Evolutionary conservation across 2,329 filamentous ascomycete genomes (phyloP), one percentile per base, ranked within the genome.

Genomic region (Bipolaris gigantea): DNA sequence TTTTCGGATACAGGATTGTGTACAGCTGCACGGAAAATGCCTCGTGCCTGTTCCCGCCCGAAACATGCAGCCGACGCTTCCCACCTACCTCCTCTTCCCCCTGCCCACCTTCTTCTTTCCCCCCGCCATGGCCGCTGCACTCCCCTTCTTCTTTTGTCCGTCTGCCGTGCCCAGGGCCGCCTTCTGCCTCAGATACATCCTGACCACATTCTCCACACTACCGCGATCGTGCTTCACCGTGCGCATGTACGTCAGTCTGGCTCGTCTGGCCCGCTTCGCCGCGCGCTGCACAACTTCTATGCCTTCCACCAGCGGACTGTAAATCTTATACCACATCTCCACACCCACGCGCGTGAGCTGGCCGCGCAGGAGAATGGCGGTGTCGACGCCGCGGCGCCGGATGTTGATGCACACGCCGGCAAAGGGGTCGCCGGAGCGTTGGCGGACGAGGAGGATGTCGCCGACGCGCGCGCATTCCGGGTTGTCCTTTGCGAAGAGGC

Each of bases 281-380:
- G 85, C 83, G 66, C 93, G 82, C 84, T 96, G 90, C 75, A 97
- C 89, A 66, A 99, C 88, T 78, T 99, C 93, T 69, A 99, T 91
- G 60, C 90, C 90, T 72, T 89, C 86, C 30, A 97, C 88, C 71
- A 90, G 89, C 56, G 93, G 93, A 71, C 86, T 90, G 80, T 94
- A 97, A 55, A 97, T 82, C 81, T 99, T 99, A 77, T 89, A 92
- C 87, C 91, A 96, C 90, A 96, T 94, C 83, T 99, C 94, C 56
- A 96, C 90, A 56, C 90, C 90, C 6, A 95, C 85, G 65, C 89
- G 85, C 63, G 90, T 92, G 65, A 99, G 79, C 72, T 95, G 87
- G 66, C 93, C 93, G 52, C 94, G 85, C 56, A 99, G 81, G 55
- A 96, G 79, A 50, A 99, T 88, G 4, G 89, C 89, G 2, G 91